Percentiles rank a stretch among this genome's conserved stretches.
Conservation (phyloP, 1,284 basidiomycete species). For the Exobasidium cylindrosporum region DNA sequence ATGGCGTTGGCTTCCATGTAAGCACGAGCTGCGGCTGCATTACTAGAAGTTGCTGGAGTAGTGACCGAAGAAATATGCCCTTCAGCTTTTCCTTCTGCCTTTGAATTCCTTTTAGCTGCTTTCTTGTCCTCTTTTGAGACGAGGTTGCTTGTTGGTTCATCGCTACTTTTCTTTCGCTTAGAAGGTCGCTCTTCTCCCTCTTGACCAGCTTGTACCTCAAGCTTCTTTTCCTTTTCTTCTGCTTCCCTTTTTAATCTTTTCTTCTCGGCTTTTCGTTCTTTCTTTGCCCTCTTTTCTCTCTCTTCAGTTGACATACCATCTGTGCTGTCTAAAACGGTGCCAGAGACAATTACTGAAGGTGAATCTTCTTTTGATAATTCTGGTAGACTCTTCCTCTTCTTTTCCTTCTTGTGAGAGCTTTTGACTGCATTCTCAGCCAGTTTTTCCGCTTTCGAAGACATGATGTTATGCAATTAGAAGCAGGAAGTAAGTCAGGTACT, state of each 20-base stretch:
- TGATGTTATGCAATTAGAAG: neutral
- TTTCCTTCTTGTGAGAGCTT: constrained; percentile 30
- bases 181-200: constrained; percentile 49
- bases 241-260: constrained; percentile 24
- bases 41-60: constrained; percentile 57
- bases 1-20: constrained; percentile 50
- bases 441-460: constrained; percentile 16
- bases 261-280: constrained; percentile 32
- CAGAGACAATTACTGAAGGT: constrained; percentile 7
- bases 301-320: constrained; percentile 13
- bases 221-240: constrained; percentile 25
- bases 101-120: constrained; percentile 24
- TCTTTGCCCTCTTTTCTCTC: constrained; percentile 13
- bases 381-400: constrained; percentile 16
- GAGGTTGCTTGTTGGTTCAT: constrained; percentile 27
- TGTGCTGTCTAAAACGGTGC: neutral
- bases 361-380: constrained; percentile 10
- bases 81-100: constrained; percentile 54
- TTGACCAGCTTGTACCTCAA: constrained; percentile 24
- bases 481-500: neutral
- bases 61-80: constrained; percentile 27
- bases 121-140: constrained; percentile 14
- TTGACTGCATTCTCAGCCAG: constrained; percentile 28
- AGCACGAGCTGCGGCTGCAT: constrained; percentile 36
- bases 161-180: constrained; percentile 26